A percentile compares a stretch with the other conserved stretches of the same genome.
Evolutionary conservation across 2,329 filamentous ascomycete species (phyloP).

Genomic region (Pezicula neosporulosa): DNA sequence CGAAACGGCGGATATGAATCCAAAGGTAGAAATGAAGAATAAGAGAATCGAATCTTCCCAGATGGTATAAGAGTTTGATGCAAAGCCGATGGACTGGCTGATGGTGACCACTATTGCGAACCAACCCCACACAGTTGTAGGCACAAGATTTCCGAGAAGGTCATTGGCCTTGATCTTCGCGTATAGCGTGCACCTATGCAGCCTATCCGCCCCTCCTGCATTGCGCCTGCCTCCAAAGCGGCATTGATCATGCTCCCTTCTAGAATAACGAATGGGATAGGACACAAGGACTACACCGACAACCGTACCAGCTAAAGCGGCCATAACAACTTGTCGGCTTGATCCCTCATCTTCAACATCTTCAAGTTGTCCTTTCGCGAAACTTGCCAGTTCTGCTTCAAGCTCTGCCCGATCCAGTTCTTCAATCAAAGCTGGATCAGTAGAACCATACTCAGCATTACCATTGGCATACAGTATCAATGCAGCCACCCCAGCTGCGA

Average conservation of each 20-base stretch:
- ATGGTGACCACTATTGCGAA: conserved; percentile 75
- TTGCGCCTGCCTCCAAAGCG: conserved; percentile 15
- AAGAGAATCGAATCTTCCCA: conserved; percentile 96
- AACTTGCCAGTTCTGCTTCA: conserved; percentile 46
- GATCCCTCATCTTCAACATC: conserved; percentile 19
- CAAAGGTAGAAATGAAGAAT: conserved; percentile 89
- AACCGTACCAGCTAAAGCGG: conserved; percentile 22
- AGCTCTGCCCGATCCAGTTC: conserved; percentile 59
- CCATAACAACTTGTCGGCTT: conserved; percentile 15
- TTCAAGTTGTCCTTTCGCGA: conserved; percentile 17
- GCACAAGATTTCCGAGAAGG: conserved; percentile 51
- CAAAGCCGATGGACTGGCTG: conserved; percentile 90
- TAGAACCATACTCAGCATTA: conserved; percentile 51
- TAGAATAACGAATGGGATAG: conserved; percentile 14
- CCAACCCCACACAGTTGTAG: conserved; percentile 85
- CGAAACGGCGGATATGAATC: conserved; percentile 67
- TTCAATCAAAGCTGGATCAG: conserved; percentile 40
- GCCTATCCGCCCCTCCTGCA: conserved; percentile 28
- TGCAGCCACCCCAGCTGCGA: conserved; percentile 63
- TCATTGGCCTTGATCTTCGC: conserved; percentile 17
- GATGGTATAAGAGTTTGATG: conserved; percentile 96
- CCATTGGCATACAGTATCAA: conserved; percentile 70
- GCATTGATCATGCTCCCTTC: conserved; percentile 17
- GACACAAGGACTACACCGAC: conserved; percentile 18
- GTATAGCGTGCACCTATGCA: conserved; percentile 39